Conservation (phyloP, 83 land plant species). For the Picea engelmannii region DNA sequence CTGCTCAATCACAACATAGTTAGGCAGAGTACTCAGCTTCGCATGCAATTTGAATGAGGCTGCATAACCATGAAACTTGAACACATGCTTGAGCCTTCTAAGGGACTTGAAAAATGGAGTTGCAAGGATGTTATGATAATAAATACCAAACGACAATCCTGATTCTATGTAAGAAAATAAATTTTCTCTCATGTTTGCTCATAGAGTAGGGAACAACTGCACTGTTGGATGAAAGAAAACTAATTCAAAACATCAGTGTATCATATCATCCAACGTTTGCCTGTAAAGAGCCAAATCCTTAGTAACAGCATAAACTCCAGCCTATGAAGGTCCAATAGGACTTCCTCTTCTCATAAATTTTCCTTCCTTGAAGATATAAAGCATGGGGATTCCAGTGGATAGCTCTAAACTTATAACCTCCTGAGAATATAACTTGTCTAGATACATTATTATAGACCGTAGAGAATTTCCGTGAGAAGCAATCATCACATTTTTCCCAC, state of each 20-base stretch:
- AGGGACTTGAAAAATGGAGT: too few relatives aligned
- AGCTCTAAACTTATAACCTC: conserved; percentile 95
- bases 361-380: conserved; percentile 83
- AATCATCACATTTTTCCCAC: conserved; percentile 85
- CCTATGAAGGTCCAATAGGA: conserved; percentile 74
- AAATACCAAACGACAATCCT: too few relatives aligned
- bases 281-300: conserved; percentile 72
- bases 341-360: conserved; percentile 87
- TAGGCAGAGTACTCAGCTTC: too few relatives aligned
- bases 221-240: not conserved
- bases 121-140: too few relatives aligned
- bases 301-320: conserved; percentile 91
- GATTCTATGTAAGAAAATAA: too few relatives aligned
- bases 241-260: conserved; percentile 20
- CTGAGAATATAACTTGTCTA: conserved; percentile 84
- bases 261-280: conserved; percentile 71
- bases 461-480: conserved; percentile 95
- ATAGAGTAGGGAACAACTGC: too few relatives aligned
- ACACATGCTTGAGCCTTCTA: too few relatives aligned
- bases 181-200: too few relatives aligned
- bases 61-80: too few relatives aligned
- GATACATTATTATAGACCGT: conserved; percentile 95
- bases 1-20: too few relatives aligned
- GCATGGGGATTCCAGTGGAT: conserved; percentile 95
- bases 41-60: too few relatives aligned